These are phyloP conservation scores for Ustilago nuda DNA, from an alignment of 1,284 basidiomycete species.

Conservation along the genomic window DNA sequence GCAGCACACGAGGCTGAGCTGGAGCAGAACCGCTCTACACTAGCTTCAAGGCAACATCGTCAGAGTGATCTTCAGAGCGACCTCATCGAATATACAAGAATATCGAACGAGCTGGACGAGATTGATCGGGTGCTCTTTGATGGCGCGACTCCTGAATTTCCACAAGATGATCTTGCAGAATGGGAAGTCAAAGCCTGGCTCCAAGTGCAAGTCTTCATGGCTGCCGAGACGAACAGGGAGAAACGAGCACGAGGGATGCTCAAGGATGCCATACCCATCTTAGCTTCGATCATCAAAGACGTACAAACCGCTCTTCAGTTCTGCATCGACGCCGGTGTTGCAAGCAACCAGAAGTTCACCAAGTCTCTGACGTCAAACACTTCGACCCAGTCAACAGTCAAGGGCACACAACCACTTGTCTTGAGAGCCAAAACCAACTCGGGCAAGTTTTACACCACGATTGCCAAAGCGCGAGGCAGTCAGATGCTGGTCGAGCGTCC, in stretches of 20 bases:
- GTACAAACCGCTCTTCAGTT: constrained; percentile 46
- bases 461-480: constrained; percentile 56
- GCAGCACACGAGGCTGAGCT: constrained; percentile 31
- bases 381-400: constrained; percentile 22
- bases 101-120: constrained; percentile 27
- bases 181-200: constrained; percentile 49
- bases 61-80: constrained; percentile 27
- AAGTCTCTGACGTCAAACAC: constrained; percentile 42
- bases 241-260: constrained; percentile 49
- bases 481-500: constrained; percentile 46
- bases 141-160: constrained; percentile 35
- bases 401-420: constrained; percentile 41
- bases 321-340: constrained; percentile 55
- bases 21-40: constrained; percentile 11
- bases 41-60: constrained; percentile 9
- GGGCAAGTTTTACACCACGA: constrained; percentile 55
- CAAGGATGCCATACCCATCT: constrained; percentile 27
- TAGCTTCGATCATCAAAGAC: constrained; percentile 39
- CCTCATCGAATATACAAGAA: constrained; percentile 20
- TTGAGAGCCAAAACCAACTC: constrained; percentile 52
- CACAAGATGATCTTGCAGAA: constrained; percentile 38
- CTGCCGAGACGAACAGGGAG: constrained; percentile 52
- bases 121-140: constrained; percentile 38
- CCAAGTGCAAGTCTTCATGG: constrained; percentile 36
- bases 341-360: constrained; percentile 51